Base-by-base conservation (phyloP, 257 asterid genomes). In the Sherardia arvensis region DNA sequence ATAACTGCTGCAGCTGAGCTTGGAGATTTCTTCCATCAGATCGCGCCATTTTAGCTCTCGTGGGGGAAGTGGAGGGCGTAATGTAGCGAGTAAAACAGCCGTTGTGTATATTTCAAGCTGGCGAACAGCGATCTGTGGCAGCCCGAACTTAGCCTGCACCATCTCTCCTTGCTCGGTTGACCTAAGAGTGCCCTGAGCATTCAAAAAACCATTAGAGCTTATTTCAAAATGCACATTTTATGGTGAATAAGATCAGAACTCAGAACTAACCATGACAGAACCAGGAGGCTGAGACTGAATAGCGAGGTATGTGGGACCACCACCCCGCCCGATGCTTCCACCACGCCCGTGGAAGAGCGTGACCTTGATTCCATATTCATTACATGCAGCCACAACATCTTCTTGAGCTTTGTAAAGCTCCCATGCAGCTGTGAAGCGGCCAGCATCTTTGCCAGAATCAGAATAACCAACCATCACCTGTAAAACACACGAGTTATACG, bases 391-490 rank as follows among this genome's bases (percentile, higher is more conserved):
- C 27, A 84, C 87, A 54, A 92, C 97, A 64, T 89, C 98, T 76
- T 89, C 97, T 73, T 92, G 98, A 60, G 98, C 98, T 83, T 92
- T 92, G 79, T 92, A 92, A 26, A 92, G 96, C 75, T 92, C 98
- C 98, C 97, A 92, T 5, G 98, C 98, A 64, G 97, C 98, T 25
- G 86, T 75, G 61, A 91, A 88, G 54, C 98, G 98, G 18, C 98
- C 98, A 34, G 98, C 98, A 75, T 91, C 98, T 80, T 91, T 91
- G 29, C 98, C 98, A 15, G 98, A 91, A 83, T 91, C 98, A 1
- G 98, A 91, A 75, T 91, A 91, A 64, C 98, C 98, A 71, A 91
- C 98, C 98, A 91, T 91, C 71, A 91, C 98, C 98, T 91, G 83
- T 71, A n/a, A 74, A 77, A 33, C 20, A 45, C 61, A 45, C 45